These are phyloP conservation scores for Fonsecaea multimorphosa DNA, from an alignment of 2,329 filamentous ascomycete species.

Conservation along the genomic window DNA sequence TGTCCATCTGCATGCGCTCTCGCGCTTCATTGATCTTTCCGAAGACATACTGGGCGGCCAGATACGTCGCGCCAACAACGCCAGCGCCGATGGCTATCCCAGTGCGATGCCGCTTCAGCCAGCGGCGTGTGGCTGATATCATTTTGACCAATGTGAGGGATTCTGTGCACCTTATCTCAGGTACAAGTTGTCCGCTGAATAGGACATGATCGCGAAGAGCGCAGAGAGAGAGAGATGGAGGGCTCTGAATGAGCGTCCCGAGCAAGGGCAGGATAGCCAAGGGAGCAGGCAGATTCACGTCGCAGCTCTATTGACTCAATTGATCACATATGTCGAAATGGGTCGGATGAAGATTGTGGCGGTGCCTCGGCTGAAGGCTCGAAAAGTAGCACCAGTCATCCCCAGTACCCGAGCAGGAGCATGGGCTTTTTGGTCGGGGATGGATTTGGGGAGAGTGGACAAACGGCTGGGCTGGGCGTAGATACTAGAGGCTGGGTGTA, in stretches of 20 bases:
- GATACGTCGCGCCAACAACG: constrained; percentile 85
- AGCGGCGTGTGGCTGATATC: constrained; percentile 79
- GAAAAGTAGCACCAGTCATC: not conserved
- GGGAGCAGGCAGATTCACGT: constrained; percentile 9
- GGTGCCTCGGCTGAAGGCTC: constrained; percentile 31
- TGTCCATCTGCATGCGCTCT: constrained; percentile 94
- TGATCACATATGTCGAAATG: constrained; percentile 24
- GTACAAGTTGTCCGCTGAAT: constrained; percentile 24
- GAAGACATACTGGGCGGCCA: constrained; percentile 90
- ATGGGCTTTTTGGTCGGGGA: not conserved
- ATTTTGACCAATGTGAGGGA: constrained; percentile 61
- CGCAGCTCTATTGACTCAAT: constrained; percentile 22
- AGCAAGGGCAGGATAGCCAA: constrained; percentile 10
- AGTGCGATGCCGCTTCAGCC: constrained; percentile 90
- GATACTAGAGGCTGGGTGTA: not conserved
- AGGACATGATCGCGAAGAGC: constrained; percentile 32
- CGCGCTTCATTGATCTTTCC: constrained; percentile 90
- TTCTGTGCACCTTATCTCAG: constrained; percentile 31
- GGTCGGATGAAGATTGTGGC: constrained; percentile 23
- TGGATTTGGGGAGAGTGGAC: not conserved
- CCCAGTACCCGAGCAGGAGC: not conserved
- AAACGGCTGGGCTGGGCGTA: too few relatives aligned
- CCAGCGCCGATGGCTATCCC: constrained; percentile 87
- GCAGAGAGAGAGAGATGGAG: constrained; percentile 8
- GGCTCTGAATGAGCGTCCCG: constrained; percentile 17